phyloP scores from a whole-genome alignment of 495 filamentous ascomycete species.

The Annulohypoxylon moriforme region DNA sequence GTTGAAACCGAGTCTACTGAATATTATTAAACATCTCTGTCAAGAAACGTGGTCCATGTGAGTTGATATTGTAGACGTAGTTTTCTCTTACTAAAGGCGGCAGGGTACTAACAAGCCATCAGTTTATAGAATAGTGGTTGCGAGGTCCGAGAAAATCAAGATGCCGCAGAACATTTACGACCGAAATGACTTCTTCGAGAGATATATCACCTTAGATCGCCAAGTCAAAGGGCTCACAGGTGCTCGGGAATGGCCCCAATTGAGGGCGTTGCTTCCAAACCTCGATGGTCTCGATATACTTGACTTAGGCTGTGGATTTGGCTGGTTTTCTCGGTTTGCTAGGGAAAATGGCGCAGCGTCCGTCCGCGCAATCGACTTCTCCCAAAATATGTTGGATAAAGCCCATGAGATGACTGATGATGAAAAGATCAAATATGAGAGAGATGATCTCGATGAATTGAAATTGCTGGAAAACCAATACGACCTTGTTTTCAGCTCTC shows the following conservation, averaged over 20 bases:
- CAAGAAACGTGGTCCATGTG: not conserved
- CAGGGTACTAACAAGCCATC: not conserved
- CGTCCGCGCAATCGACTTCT: slow-evolving; percentile 53
- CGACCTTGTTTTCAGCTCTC: slow-evolving; percentile 52
- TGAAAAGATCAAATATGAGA: slow-evolving; percentile 45
- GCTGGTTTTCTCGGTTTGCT: slow-evolving; percentile 53
- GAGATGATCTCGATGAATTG: slow-evolving; percentile 47
- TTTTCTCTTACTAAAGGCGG: not conserved
- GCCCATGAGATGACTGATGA: slow-evolving; percentile 44
- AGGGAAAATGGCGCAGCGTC: slow-evolving; percentile 42
- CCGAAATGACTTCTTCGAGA: slow-evolving; percentile 48
- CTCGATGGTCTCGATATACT: slow-evolving; percentile 43
- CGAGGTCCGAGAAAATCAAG: not conserved
- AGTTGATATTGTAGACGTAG: not conserved
- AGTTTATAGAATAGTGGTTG: not conserved
- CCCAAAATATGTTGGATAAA: slow-evolving; percentile 50
- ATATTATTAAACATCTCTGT: not conserved
- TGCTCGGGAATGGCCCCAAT: slow-evolving; percentile 50
- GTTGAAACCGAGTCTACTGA: not conserved
- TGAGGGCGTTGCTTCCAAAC: slow-evolving; percentile 45
- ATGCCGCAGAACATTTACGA: slow-evolving; percentile 57
- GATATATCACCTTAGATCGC: slow-evolving; percentile 49
- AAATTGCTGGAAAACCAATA: slow-evolving; percentile 33
- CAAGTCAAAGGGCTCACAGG: slow-evolving; percentile 44
- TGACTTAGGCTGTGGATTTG: slow-evolving; percentile 55